Conservation (phyloP, 495 filamentous ascomycete genomes). For the Pseudotulostoma volvatum region DNA sequence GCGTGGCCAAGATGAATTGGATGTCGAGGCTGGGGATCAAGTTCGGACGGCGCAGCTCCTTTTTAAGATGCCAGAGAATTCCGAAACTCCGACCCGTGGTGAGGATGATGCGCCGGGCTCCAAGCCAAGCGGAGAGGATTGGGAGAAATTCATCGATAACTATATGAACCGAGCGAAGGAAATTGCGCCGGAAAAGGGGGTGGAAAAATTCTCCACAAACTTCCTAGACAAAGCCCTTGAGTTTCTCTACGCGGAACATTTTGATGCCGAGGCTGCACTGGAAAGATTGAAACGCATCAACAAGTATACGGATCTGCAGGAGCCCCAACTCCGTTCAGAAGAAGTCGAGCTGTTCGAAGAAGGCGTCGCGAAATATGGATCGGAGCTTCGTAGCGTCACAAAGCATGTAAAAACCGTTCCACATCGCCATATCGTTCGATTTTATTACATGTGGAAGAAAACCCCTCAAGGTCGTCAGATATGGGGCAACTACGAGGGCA, state of each 20-base stretch:
- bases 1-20: slow-evolving; percentile 60
- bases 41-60: slow-evolving; percentile 35
- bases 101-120: slow-evolving; percentile 30
- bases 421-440: slow-evolving; percentile 66
- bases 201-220: slow-evolving; percentile 61
- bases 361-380: slow-evolving; percentile 77
- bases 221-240: slow-evolving; percentile 75
- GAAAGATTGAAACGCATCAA: slow-evolving; percentile 47
- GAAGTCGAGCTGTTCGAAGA: slow-evolving; percentile 88
- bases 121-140: slow-evolving; percentile 22
- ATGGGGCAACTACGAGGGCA: slow-evolving; percentile 74
- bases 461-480: slow-evolving; percentile 67
- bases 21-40: slow-evolving; percentile 31
- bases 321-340: slow-evolving; percentile 61
- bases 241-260: slow-evolving; percentile 52
- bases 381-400: slow-evolving; percentile 69
- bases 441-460: slow-evolving; percentile 98
- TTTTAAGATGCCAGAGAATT: slow-evolving; percentile 36
- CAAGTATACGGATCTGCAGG: slow-evolving; percentile 62
- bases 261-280: slow-evolving; percentile 57
- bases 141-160: slow-evolving; percentile 44
- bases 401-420: slow-evolving; percentile 62
- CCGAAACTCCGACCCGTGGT: slow-evolving; percentile 26
- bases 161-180: slow-evolving; percentile 56
- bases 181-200: slow-evolving; percentile 43